phyloP scores from a whole-genome alignment of 1,284 basidiomycete species.

The Ustilago bromivora region DNA sequence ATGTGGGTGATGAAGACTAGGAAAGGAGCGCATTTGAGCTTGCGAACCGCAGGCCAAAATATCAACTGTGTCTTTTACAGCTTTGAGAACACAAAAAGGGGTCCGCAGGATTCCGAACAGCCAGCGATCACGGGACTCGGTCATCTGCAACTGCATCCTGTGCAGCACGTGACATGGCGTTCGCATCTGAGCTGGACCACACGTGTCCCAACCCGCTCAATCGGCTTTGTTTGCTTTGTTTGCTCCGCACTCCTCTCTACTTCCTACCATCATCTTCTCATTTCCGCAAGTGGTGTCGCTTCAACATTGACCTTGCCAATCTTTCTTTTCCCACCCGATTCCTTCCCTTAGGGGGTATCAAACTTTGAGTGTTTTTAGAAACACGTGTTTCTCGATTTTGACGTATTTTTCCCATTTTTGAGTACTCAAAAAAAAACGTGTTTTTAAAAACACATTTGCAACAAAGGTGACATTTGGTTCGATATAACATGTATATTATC shows the following conservation, averaged over 20 bases:
- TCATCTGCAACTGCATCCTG: slow-evolving; percentile 8
- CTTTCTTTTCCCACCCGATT: too few relatives aligned
- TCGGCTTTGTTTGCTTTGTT: neutral
- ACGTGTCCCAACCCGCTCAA: too few relatives aligned
- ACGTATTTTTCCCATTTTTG: too few relatives aligned
- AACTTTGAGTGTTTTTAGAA: too few relatives aligned
- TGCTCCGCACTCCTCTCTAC: neutral
- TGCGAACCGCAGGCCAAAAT: neutral
- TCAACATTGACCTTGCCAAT: too few relatives aligned
- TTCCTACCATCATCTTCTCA: neutral
- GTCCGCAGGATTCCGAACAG: slow-evolving; percentile 1
- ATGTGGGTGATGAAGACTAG: neutral
- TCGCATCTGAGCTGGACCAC: neutral
- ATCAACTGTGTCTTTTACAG: neutral
- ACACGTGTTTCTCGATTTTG: too few relatives aligned
- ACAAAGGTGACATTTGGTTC: too few relatives aligned
- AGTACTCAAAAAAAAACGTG: too few relatives aligned
- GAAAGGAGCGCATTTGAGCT: neutral
- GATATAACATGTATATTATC: too few relatives aligned
- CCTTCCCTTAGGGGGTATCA: too few relatives aligned
- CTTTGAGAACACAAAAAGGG: slow-evolving; percentile 3
- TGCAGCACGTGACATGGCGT: neutral
- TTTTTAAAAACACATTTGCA: too few relatives aligned
- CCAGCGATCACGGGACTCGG: slow-evolving; percentile 10
- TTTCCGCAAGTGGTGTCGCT: too few relatives aligned